Conservation (phyloP, 2,329 filamentous ascomycete genomes). For the Hypoxylon rubiginosum region DNA sequence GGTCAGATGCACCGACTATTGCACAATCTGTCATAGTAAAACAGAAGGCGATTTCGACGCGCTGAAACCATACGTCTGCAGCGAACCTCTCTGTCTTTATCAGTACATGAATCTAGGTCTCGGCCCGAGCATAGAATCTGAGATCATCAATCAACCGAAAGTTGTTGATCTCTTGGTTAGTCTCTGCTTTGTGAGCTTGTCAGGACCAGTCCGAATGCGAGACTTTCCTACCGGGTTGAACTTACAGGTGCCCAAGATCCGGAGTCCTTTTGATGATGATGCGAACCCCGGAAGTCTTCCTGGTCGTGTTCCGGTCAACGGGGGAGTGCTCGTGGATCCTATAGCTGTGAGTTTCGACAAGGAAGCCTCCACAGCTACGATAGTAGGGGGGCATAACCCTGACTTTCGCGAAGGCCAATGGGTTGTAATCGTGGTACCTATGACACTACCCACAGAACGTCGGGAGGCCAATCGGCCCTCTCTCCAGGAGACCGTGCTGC, state of each 20-base stretch:
- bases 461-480: no score
- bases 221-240: slow-evolving; percentile 59
- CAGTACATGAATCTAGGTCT: slow-evolving; percentile 91
- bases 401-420: slow-evolving; percentile 42
- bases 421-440: slow-evolving; percentile 42
- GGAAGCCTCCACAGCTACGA: slow-evolving; percentile 17
- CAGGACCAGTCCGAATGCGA: slow-evolving; percentile 50
- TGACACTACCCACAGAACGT: neutral
- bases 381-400: neutral
- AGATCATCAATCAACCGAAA: slow-evolving; percentile 81
- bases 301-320: neutral
- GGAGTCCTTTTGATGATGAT: neutral
- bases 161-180: slow-evolving; percentile 88
- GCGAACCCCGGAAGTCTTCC: neutral
- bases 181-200: slow-evolving; percentile 77
- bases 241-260: slow-evolving; percentile 48
- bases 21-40: slow-evolving; percentile 83
- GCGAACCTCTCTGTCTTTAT: slow-evolving; percentile 80
- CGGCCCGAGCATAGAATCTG: slow-evolving; percentile 86
- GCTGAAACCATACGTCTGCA: slow-evolving; percentile 85
- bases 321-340: slow-evolving; percentile 42
- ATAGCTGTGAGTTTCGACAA: slow-evolving; percentile 36
- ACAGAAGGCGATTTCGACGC: slow-evolving; percentile 75
- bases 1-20: slow-evolving; percentile 86
- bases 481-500: slow-evolving; percentile 32